Conservation (phyloP, 768 basidiomycete species). For the Mycena latifolia region DNA sequence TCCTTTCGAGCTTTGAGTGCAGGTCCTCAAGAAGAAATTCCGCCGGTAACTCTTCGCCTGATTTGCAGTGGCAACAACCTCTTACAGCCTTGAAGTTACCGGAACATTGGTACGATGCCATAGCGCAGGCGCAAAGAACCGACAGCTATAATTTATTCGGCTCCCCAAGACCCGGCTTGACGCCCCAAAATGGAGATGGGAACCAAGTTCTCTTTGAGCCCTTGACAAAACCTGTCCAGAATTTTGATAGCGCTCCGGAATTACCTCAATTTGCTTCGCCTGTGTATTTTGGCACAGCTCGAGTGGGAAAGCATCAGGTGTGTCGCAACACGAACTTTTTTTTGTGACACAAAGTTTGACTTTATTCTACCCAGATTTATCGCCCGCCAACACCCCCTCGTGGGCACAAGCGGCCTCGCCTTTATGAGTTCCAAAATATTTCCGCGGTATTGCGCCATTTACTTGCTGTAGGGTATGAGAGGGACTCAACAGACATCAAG, state of each 20-base stretch:
- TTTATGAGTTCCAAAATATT: not conserved
- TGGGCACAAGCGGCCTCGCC: slow-evolving; percentile 12
- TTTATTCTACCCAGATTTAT: slow-evolving; percentile 19
- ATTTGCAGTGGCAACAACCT: slow-evolving; percentile 3
- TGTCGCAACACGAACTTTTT: not conserved
- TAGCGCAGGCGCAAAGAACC: slow-evolving; percentile 22
- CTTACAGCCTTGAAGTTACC: slow-evolving; percentile 30
- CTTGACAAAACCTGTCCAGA: not conserved
- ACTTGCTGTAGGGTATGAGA: not conserved
- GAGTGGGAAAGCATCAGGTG: slow-evolving; percentile 20
- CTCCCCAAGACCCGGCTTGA: not conserved
- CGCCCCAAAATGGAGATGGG: not conserved
- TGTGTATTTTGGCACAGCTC: slow-evolving; percentile 22
- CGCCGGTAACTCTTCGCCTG: slow-evolving; percentile 27
- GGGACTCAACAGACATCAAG: not conserved
- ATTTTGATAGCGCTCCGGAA: not conserved
- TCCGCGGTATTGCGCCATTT: slow-evolving; percentile 10
- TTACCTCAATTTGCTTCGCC: slow-evolving; percentile 30
- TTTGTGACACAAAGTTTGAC: not conserved
- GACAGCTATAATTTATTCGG: not conserved
- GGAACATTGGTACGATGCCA: slow-evolving; percentile 28
- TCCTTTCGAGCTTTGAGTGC: not conserved
- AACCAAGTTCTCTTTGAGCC: not conserved
- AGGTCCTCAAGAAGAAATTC: slow-evolving; percentile 18
- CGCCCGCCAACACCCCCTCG: slow-evolving; percentile 36